These are phyloP conservation scores for Apodospora peruviana DNA, from an alignment of 495 filamentous ascomycete species.

Conservation along the genomic window DNA sequence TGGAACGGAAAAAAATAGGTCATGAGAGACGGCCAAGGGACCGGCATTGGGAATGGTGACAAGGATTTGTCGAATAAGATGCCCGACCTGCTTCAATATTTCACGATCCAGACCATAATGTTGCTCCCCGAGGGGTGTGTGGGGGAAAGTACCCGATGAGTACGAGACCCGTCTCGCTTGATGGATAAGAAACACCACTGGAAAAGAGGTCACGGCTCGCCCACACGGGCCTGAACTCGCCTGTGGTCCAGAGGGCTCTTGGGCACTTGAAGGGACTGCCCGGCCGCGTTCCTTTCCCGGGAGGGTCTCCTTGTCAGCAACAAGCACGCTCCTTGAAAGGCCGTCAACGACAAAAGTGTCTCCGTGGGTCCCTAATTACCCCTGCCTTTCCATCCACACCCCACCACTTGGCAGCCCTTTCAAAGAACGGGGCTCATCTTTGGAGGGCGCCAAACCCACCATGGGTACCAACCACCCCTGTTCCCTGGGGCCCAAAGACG, in stretches of 20 bases:
- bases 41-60: slow-evolving; percentile 4
- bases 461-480: slow-evolving; percentile 6
- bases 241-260: too few relatives aligned
- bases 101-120: slow-evolving; percentile 8
- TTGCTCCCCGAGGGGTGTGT: neutral
- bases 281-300: too few relatives aligned
- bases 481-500: slow-evolving; percentile 7
- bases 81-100: slow-evolving; percentile 9
- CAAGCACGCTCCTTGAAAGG: too few relatives aligned
- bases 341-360: neutral
- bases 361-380: neutral
- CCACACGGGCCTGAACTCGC: too few relatives aligned
- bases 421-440: slow-evolving; percentile 14
- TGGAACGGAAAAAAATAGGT: neutral
- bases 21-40: slow-evolving; percentile 2
- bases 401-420: slow-evolving; percentile 8
- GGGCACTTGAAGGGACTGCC: too few relatives aligned
- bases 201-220: neutral
- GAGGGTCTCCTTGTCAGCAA: too few relatives aligned
- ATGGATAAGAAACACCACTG: neutral
- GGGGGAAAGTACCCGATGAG: neutral
- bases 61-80: slow-evolving; percentile 8
- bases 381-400: neutral
- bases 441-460: slow-evolving; percentile 24
- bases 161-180: neutral